phyloP scores from a whole-genome alignment of 257 asterid genomes.

The Fraxinus pennsylvanica region DNA sequence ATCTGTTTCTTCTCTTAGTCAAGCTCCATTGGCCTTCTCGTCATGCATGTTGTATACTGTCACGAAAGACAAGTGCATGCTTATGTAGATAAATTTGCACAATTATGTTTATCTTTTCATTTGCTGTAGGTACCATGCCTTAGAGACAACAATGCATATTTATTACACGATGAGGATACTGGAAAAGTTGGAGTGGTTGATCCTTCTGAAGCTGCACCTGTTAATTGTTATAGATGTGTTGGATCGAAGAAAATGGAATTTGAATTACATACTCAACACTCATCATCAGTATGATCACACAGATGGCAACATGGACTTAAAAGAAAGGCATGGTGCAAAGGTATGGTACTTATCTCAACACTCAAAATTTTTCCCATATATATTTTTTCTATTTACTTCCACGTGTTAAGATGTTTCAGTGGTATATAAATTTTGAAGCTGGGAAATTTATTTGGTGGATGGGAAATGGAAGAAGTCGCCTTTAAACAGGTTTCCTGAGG shows the following conservation, averaged over 20 bases:
- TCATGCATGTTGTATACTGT: constrained; percentile 1
- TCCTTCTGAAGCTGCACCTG: constrained; percentile 90
- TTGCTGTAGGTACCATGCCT: constrained; percentile 81
- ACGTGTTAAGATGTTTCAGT: background rate
- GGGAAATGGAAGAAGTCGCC: constrained; percentile 7
- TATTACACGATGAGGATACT: constrained; percentile 80
- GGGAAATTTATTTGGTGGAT: background rate
- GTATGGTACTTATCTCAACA: constrained; percentile 42
- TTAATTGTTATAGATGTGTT: constrained; percentile 76
- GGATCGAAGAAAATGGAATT: constrained; percentile 71
- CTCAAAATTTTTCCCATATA: background rate
- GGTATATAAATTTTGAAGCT: background rate
- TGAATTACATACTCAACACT: constrained; percentile 86
- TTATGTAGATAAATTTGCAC: constrained; percentile 13
- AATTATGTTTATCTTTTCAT: constrained; percentile 7
- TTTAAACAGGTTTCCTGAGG: background rate
- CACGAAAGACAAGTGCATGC: constrained; percentile 2
- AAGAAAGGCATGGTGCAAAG: constrained; percentile 97
- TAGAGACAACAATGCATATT: constrained; percentile 85
- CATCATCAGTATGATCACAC: constrained; percentile 98
- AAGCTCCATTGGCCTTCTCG: background rate
- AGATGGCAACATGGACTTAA: constrained; percentile 87
- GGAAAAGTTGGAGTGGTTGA: constrained; percentile 99
- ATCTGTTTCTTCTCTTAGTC: too few species aligned
- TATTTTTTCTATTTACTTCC: background rate